Evolutionary conservation across 2,329 filamentous ascomycete genomes (phyloP), one percentile per base, ranked within the genome.

Genomic region (Immersiporthe knoxdaviesiana): DNA sequence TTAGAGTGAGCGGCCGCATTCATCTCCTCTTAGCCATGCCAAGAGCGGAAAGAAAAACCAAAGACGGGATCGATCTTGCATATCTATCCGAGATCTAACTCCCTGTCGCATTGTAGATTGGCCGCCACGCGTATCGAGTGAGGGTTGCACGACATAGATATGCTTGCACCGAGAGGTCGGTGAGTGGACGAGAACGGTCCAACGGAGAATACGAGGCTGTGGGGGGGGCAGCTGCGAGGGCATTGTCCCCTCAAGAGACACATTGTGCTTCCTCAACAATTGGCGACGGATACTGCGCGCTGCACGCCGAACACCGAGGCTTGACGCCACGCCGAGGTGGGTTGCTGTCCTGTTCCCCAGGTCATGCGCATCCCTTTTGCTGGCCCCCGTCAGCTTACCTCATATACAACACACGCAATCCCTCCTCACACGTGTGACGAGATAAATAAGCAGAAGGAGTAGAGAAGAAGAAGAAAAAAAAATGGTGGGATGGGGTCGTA

Each of bases 11-110:
- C 21, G 21, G 24, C 52, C 27, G n/a, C 27, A 8, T 56, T 14
- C 27, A 56, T 56, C 52, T 56, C 24, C 41, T 8, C 21, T 50
- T 21, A 56, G 27, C 52, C 27, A 56, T 18, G 52, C 24, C 24
- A 56, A 3, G 35, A n/a, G n/a, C n/a, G n/a, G n/a, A n/a, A n/a
- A n/a, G 24, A 16, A 56, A 8, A 56, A 32, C 12, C 52, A 56
- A 32, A 54, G 39, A 64, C n/a, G 62, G 30, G 12, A 64, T 64
- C 44, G 62, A 64, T 64, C 62, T 64, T 47, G 62, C 62, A 64
- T 52, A 39, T 64, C 10, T 11, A 54, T 12, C 44, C 62, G 24
- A 54, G 62, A 54, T 64, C 27, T 5, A 39, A 3, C 16, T 27
- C 41, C 30, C 27, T 35, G 62, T 24, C n/a, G 21, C 62, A 64